phyloP scores from a whole-genome alignment of 768 basidiomycete species.

The Termitomyces sp. region DNA sequence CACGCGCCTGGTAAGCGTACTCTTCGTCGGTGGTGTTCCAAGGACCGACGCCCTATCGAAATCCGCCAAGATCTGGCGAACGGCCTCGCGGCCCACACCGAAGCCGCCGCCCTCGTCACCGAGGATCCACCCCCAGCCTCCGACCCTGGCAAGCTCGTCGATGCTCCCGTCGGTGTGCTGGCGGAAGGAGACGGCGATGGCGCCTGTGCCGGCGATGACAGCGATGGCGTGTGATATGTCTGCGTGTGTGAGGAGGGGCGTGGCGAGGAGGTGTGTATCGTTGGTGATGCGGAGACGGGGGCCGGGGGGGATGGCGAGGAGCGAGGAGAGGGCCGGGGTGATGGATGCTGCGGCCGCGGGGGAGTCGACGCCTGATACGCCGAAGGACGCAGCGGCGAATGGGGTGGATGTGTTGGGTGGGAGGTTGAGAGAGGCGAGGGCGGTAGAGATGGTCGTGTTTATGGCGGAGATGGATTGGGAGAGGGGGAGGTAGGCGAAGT shows the following conservation, averaged over 20 bases:
- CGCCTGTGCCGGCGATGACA: constrained; percentile 80
- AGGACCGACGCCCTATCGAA: constrained; percentile 44
- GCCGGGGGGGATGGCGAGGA: constrained; percentile 54
- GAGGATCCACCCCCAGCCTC: constrained; percentile 83
- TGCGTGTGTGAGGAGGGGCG: constrained; percentile 59
- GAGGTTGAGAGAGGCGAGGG: constrained; percentile 39
- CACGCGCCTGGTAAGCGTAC: constrained; percentile 40
- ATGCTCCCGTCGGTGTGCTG: constrained; percentile 32
- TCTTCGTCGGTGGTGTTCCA: constrained; percentile 23
- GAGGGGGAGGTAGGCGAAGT: constrained; percentile 73
- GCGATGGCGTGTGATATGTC: constrained; percentile 62
- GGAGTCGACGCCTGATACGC: constrained; percentile 78
- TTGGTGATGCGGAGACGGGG: constrained; percentile 62
- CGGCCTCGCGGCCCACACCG: constrained; percentile 69
- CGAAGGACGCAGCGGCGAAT: constrained; percentile 78
- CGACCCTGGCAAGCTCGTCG: constrained; percentile 61
- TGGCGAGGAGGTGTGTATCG: constrained; percentile 81
- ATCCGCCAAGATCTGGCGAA: constrained; percentile 61
- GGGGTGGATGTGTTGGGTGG: constrained; percentile 24
- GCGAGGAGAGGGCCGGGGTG: constrained; percentile 44
- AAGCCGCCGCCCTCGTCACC: constrained; percentile 85
- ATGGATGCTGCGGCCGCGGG: constrained; percentile 54
- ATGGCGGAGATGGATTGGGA: constrained; percentile 56
- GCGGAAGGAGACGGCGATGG: constrained; percentile 65
- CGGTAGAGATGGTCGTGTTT: constrained; percentile 42